Percentiles rank a stretch among this genome's conserved stretches.
Conservation (phyloP, 2,329 filamentous ascomycete species). For the Dactylonectria estremocensis region DNA sequence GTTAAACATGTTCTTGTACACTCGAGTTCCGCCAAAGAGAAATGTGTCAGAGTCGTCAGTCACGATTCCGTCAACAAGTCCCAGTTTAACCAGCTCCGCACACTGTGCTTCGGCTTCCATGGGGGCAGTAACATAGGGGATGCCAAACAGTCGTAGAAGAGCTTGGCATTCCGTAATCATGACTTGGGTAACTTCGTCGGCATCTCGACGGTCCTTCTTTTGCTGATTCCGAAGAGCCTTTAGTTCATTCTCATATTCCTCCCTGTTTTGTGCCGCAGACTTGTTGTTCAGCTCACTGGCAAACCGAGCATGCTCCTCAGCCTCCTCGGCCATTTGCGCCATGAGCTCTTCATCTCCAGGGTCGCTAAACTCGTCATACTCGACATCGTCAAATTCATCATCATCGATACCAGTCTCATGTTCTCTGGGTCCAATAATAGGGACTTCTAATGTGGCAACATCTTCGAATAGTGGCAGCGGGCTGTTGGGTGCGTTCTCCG, state of each 20-base stretch:
- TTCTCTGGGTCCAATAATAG: neutral
- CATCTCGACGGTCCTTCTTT: slow-evolving; percentile 94
- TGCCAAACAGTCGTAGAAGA: slow-evolving; percentile 88
- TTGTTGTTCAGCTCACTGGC: slow-evolving; percentile 88
- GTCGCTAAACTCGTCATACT: slow-evolving; percentile 84
- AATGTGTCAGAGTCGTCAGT: slow-evolving; percentile 98
- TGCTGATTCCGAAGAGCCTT: slow-evolving; percentile 92
- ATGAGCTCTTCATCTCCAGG: slow-evolving; percentile 94
- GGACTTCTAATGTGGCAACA: slow-evolving; percentile 14
- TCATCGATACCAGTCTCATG: slow-evolving; percentile 49
- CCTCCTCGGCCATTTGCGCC: slow-evolving; percentile 88
- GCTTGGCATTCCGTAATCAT: slow-evolving; percentile 98
- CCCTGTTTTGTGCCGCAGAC: slow-evolving; percentile 76
- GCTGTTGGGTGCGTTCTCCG: slow-evolving; percentile 27
- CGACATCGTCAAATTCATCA: slow-evolving; percentile 68
- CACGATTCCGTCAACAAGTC: slow-evolving; percentile 96
- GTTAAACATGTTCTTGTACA: slow-evolving; percentile 99
- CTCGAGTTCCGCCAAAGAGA: slow-evolving; percentile 93
- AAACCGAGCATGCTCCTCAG: slow-evolving; percentile 94
- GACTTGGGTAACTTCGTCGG: slow-evolving; percentile 95
- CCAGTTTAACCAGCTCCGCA: slow-evolving; percentile 87
- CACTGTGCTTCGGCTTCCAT: slow-evolving; percentile 99
- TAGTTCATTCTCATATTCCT: slow-evolving; percentile 89
- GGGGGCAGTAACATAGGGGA: slow-evolving; percentile 96
- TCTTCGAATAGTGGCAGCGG: slow-evolving; percentile 38